Percentiles rank a stretch among this genome's conserved stretches.
phyloP scores from a whole-genome alignment of 805 yeast genomes.

The Blastobotrys terrestris region DNA sequence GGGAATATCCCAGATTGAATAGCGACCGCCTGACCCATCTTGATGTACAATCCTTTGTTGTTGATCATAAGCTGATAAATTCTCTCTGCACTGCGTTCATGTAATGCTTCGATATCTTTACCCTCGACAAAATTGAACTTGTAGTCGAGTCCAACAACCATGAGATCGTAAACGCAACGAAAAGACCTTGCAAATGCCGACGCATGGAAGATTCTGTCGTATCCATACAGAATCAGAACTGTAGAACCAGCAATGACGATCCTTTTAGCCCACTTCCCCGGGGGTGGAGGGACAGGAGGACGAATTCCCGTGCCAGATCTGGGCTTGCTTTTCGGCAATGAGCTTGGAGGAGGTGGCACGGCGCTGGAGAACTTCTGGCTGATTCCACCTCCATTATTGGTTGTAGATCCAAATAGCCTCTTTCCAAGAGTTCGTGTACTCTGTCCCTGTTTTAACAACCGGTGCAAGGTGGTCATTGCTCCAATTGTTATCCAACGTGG shows the following conservation, averaged over 20 bases:
- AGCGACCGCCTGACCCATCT: constrained; percentile 74
- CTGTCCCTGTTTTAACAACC: background rate
- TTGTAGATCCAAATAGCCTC: background rate
- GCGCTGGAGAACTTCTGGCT: background rate
- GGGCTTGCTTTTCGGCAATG: constrained; percentile 14
- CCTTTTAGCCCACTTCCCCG: constrained; percentile 13
- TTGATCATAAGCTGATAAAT: constrained; percentile 38
- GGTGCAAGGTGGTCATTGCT: background rate
- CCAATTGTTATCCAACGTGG: no score
- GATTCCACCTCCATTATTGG: background rate
- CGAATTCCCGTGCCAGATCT: background rate
- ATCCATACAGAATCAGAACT: constrained; percentile 23
- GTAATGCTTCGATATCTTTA: constrained; percentile 47
- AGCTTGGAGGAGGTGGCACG: constrained; percentile 12
- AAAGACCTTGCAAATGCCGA: constrained; percentile 48
- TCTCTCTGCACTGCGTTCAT: constrained; percentile 51
- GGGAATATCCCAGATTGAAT: constrained; percentile 69
- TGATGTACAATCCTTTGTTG: constrained; percentile 62
- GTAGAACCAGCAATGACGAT: constrained; percentile 11
- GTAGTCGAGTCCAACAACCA: constrained; percentile 55
- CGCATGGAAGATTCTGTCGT: constrained; percentile 40
- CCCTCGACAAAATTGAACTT: constrained; percentile 44
- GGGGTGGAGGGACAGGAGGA: no score
- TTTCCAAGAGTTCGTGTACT: background rate
- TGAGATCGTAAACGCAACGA: constrained; percentile 43